Evolutionary conservation across 495 filamentous ascomycete genomes (phyloP).

Genomic region (Aspergillus diversus): DNA sequence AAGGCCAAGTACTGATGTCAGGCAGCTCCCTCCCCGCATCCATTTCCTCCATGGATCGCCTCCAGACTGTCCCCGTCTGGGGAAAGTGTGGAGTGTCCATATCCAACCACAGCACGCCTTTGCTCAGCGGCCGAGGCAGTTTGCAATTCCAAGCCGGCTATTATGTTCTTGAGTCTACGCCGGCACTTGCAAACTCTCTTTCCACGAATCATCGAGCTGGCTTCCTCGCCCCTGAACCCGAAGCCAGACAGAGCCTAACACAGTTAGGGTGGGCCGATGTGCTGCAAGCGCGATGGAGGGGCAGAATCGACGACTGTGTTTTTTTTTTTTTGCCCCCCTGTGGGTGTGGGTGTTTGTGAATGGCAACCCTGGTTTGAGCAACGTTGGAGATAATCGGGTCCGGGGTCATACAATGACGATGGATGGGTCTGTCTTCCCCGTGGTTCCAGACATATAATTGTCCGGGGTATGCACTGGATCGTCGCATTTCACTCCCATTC

Average conservation of each 20-base stretch:
- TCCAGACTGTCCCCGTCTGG: constrained; percentile 2
- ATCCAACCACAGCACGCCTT: not conserved
- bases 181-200: not conserved
- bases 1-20: constrained; percentile 11
- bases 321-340: too few relatives aligned
- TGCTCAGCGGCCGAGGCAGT: constrained; percentile 23
- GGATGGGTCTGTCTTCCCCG: not conserved
- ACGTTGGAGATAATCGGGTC: not conserved
- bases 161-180: constrained; percentile 6
- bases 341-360: too few relatives aligned
- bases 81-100: constrained; percentile 4
- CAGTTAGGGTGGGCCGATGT: not conserved
- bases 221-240: not conserved
- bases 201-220: not conserved
- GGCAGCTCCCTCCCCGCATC: constrained; percentile 20
- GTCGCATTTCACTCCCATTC: not conserved
- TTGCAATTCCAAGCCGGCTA: constrained; percentile 24
- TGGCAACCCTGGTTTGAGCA: too few relatives aligned
- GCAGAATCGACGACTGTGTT: too few relatives aligned
- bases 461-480: constrained; percentile 1
- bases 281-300: not conserved
- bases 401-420: not conserved
- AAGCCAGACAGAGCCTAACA: too few relatives aligned
- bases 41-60: not conserved
- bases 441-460: not conserved